phyloP scores from a whole-genome alignment of 352 stramenopile species.

The Phytophthora melonis region DNA sequence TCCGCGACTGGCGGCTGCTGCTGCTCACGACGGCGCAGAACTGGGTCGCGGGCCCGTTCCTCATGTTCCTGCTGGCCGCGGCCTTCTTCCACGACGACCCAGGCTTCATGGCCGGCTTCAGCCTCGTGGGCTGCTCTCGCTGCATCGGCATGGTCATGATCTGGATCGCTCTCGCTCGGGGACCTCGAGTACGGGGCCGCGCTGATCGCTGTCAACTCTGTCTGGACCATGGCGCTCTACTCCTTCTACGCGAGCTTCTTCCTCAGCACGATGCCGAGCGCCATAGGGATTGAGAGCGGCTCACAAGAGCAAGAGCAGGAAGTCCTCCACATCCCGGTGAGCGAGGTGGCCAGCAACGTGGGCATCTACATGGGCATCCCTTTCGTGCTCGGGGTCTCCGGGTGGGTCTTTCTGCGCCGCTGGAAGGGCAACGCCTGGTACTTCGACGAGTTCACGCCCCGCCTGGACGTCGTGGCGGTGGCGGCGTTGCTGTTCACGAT shows the following conservation, averaged over 20 bases:
- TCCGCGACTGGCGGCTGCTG: conserved; percentile 60
- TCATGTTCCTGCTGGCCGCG: conserved; percentile 66
- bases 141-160: conserved; percentile 90
- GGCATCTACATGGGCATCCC: conserved; percentile 78
- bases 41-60: conserved; percentile 60
- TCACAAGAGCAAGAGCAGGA: conserved; percentile 6
- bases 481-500: conserved; percentile 73
- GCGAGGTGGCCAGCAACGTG: conserved; percentile 61
- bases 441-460: conserved; percentile 51
- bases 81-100: conserved; percentile 58
- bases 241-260: conserved; percentile 68
- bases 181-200: conserved; percentile 76
- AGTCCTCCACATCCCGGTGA: conserved; percentile 52
- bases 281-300: conserved; percentile 42
- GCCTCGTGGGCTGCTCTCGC: conserved; percentile 70
- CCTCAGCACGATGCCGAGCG: conserved; percentile 52
- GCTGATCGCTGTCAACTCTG: conserved; percentile 77
- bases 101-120: conserved; percentile 72
- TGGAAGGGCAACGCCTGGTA: conserved; percentile 61
- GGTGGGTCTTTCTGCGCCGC: conserved; percentile 47
- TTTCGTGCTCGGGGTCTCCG: conserved; percentile 54
- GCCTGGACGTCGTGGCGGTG: conserved; percentile 59
- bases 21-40: conserved; percentile 67
- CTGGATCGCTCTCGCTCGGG: conserved; percentile 72
- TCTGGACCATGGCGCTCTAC: conserved; percentile 72